Evolutionary conservation across 75 land plant genomes (phyloP), one percentile per base, ranked within the genome.

Genomic region (Adiantum capillusveneris): DNA sequence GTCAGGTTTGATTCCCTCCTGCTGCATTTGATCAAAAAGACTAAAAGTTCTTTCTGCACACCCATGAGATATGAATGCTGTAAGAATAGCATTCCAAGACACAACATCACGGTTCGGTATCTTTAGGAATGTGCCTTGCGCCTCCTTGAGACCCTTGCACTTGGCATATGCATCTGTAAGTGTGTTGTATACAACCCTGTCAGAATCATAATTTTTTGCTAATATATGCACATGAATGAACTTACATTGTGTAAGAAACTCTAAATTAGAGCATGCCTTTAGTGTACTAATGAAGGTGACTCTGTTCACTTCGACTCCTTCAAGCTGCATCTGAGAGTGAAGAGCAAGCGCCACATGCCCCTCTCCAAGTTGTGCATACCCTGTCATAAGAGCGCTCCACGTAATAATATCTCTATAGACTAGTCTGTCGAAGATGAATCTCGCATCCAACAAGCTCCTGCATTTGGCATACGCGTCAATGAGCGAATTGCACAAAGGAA

Each of bases 301-400:
- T 17, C 29, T 58, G 53, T 69, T 72, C 16, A 67, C 55, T 6
- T 13, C 1, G 6, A 63, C 13, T 0, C 64, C 72, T 13, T 67
- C 70, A 3, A 19, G 3, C 20, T 58, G 34, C 68, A 64, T 65
- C 14, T 25, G 3, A 20, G 25, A 9, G 9, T 34, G 37, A 34
- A 5, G 37, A 44, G 53, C 29, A 44, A 64, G 42, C 25, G 46
- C 44, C 13, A 63, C 1, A n/a, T 55, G 66, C 13, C 58, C 51
- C 24, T 59, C 37, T 7, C 69, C 54, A 21, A 31, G 59, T 44
- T 62, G 44, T 12, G 50, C 60, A 56, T 66, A 66, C 25, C 62
- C 66, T 51, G 71, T 55, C 21, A 68, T 68, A 62, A 74, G 48
- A n/a, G 57, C 71, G 41, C 63, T 67, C 77, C 77, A 74, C 36